Percentiles rank a stretch among this genome's conserved stretches.
These are phyloP conservation scores for Salix udensis DNA, from an alignment of 345 rosid genomes.

Conservation along the genomic window DNA sequence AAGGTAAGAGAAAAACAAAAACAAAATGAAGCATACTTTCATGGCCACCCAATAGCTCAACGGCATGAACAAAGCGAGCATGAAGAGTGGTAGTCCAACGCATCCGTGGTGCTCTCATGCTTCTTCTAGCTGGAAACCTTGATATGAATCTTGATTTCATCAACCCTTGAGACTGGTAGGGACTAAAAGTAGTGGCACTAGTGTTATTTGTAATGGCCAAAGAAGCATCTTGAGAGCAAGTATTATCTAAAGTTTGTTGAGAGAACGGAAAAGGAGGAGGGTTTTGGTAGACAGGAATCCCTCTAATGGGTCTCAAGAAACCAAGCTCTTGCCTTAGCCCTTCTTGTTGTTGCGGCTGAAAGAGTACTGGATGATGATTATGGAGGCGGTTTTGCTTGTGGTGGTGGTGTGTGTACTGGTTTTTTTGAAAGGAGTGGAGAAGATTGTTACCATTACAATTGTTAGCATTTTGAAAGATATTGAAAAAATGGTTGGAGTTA, in stretches of 20 bases:
- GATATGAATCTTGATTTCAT: conserved; percentile 64
- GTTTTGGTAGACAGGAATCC: conserved; percentile 75
- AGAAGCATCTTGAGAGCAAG: conserved; percentile 27
- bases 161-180: conserved; percentile 46
- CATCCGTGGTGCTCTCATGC: conserved; percentile 78
- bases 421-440: conserved; percentile 39
- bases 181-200: conserved; percentile 28
- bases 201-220: conserved; percentile 16
- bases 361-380: conserved; percentile 25
- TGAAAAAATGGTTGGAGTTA: conserved; percentile 33
- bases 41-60: conserved; percentile 98
- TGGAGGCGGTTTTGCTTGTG: conserved; percentile 15
- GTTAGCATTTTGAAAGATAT: conserved; percentile 25
- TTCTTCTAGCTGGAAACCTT: conserved; percentile 59
- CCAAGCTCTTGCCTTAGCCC: conserved; percentile 58
- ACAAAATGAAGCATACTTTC: conserved; percentile 57
- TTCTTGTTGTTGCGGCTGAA: conserved; percentile 25
- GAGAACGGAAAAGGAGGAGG: conserved; percentile 47
- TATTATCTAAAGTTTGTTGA: conserved; percentile 28
- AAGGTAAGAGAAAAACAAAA: background rate
- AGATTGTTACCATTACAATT: conserved; percentile 29
- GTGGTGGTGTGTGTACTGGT: conserved; percentile 25
- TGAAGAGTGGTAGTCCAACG: conserved; percentile 99
- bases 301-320: conserved; percentile 80
- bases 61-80: conserved; percentile 97